Base-by-base conservation (phyloP, 129 eudicot genomes). In the Kitagawia praeruptora region DNA sequence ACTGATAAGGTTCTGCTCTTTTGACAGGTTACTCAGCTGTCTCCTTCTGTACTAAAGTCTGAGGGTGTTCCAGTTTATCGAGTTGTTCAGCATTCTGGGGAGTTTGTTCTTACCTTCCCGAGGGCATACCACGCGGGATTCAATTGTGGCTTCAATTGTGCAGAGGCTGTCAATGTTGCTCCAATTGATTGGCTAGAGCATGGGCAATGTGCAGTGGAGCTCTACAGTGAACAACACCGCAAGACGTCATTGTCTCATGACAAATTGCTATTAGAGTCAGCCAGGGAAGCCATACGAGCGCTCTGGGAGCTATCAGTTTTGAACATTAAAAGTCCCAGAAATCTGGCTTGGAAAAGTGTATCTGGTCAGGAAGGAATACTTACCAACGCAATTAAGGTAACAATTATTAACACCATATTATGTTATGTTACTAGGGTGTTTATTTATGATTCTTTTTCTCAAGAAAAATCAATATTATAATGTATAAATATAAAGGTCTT, bases 121-220 rank as follows among this genome's bases (percentile, higher is more conserved):
- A 88, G 97, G 81, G 95, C 97, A 74, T 92, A 92, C 71, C 97
- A 92, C 66, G 84, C 91, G 21, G 97, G 97, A 70, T 92, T 92
- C 84, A 92, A 92, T 77, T 92, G 97, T 76, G 97, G 97, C 37
- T 92, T 92, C 79, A 92, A 92, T 37, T 92, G 97, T 79, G 97
- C 97, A 1, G 97, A 92, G 86, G 97, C 97, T 72, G 97, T 92
- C 38, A 92, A 92, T 85, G 95, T 92, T 81, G 93, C 95, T 0
- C 97, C 97, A 5, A 84, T 89, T 77, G 95, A 92, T 85, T 92
- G 97, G 97, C 82, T 92, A 67, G 81, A 84, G 53, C 95, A 92
- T 58, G 97, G 97, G 44, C 97, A 89, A 85, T 81, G 80, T 81
- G 96, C 97, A 4, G 89, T 88, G 40, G 97, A 92, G 84, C 89